phyloP scores from a whole-genome alignment of 495 filamentous ascomycete genomes.

The Talaromyces thailandensis region DNA sequence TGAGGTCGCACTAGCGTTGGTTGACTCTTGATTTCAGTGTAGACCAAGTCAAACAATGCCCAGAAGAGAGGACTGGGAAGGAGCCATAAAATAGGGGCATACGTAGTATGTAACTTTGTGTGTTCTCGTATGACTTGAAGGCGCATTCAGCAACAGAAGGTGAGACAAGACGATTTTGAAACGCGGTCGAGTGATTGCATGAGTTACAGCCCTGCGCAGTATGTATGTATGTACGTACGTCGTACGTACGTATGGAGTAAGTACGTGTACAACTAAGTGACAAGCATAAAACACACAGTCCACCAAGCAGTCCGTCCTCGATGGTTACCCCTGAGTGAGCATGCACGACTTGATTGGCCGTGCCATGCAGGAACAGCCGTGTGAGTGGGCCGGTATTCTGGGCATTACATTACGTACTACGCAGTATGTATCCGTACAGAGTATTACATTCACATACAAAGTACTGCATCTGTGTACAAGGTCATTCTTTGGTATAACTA shows the following conservation, averaged over 20 bases:
- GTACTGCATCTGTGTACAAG: too few relatives aligned
- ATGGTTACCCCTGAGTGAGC: background rate
- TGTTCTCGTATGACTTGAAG: background rate
- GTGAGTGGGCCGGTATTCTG: background rate
- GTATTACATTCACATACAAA: too few relatives aligned
- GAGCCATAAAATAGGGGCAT: background rate
- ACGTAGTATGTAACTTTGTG: too few relatives aligned
- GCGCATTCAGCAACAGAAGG: background rate
- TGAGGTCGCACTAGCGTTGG: background rate
- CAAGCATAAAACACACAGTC: background rate
- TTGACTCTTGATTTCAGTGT: background rate
- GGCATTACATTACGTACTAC: too few relatives aligned
- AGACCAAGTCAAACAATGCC: background rate
- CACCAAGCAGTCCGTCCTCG: background rate
- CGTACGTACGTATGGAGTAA: too few relatives aligned
- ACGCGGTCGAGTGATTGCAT: background rate
- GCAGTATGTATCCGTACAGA: background rate
- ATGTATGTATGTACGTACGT: too few relatives aligned
- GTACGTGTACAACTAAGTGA: background rate
- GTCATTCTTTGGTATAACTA: too few relatives aligned
- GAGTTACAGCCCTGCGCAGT: background rate
- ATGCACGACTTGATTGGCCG: background rate
- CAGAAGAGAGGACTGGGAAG: background rate
- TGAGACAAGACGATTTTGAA: background rate
- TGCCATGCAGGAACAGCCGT: background rate